These are phyloP conservation scores for Marvania coccoides DNA, from an alignment of 139 green algal species.

Conservation along the genomic window DNA sequence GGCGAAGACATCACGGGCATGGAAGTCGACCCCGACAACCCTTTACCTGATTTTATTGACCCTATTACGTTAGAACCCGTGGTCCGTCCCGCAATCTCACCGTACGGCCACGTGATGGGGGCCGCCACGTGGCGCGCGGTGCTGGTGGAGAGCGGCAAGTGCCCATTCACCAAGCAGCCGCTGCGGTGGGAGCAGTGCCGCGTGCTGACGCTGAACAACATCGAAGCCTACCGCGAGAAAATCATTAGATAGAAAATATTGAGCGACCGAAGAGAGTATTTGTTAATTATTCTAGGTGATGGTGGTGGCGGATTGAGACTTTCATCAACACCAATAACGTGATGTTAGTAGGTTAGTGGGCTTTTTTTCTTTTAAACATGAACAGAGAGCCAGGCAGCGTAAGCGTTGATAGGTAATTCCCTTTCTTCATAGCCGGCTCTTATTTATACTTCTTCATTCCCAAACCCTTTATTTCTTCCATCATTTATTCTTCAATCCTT, in stretches of 20 bases:
- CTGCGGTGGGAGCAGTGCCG: constrained; percentile 63
- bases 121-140: constrained; percentile 84
- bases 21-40: constrained; percentile 46
- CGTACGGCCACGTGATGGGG: constrained; percentile 85
- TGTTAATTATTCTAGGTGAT: too few species aligned
- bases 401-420: too few species aligned
- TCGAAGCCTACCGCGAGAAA: constrained; percentile 50
- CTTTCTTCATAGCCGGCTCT: too few species aligned
- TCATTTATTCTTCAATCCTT: too few species aligned
- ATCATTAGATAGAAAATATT: constrained; percentile 34
- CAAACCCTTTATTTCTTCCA: too few species aligned
- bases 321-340: too few species aligned
- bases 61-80: constrained; percentile 62
- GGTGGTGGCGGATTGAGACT: too few species aligned
- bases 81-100: constrained; percentile 70
- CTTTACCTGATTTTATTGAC: constrained; percentile 71
- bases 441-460: too few species aligned
- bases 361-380: too few species aligned
- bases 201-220: constrained; percentile 67
- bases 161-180: constrained; percentile 86
- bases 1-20: constrained; percentile 28
- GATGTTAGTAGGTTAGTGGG: too few species aligned
- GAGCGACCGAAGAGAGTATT: too few species aligned
- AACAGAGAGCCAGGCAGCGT: too few species aligned
- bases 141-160: constrained; percentile 59